A percentile compares a stretch with the other conserved stretches of the same genome.
phyloP scores from a whole-genome alignment of 371 early-diverging fungal genomes.

The Conidiobolus incongruus region DNA sequence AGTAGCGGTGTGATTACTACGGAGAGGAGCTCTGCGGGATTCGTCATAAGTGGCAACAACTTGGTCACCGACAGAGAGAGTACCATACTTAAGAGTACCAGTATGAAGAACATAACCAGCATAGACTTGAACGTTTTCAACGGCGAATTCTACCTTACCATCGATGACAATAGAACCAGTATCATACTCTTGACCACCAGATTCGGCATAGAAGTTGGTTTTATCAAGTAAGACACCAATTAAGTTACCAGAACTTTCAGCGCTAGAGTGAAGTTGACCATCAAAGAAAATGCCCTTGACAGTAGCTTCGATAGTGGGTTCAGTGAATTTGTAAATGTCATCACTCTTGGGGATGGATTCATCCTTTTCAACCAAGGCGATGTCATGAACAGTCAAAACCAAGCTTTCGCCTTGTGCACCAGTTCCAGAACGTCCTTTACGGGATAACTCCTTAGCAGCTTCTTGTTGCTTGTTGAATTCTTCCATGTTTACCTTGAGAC shows the following conservation, averaged over 20 bases:
- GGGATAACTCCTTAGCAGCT: constrained; percentile 61
- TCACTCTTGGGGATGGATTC: constrained; percentile 58
- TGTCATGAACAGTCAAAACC: constrained; percentile 76
- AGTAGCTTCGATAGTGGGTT: constrained; percentile 33
- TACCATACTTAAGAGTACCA: constrained; percentile 81
- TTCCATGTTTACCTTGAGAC: constrained; percentile 63
- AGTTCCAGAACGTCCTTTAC: constrained; percentile 29
- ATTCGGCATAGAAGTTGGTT: constrained; percentile 98
- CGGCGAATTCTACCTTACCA: constrained; percentile 64
- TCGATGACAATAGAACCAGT: constrained; percentile 78
- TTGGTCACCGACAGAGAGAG: constrained; percentile 33
- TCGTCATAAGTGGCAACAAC: constrained; percentile 72
- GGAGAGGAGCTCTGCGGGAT: constrained; percentile 68
- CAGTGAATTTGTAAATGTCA: constrained; percentile 70
- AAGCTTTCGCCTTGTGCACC: constrained; percentile 29
- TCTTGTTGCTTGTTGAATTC: constrained; percentile 68
- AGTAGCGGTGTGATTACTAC: constrained; percentile 95
- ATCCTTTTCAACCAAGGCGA: constrained; percentile 63
- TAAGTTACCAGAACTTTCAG: constrained; percentile 4
- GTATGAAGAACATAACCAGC: constrained; percentile 94
- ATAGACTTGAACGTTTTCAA: constrained; percentile 90
- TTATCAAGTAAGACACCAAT: constrained; percentile 88
- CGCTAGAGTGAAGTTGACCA: constrained; percentile 22
- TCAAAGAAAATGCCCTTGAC: constrained; percentile 49
- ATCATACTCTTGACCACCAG: constrained; percentile 97